A percentile compares a stretch with the other conserved stretches of the same genome.
phyloP scores from a whole-genome alignment of 257 asterid species.

The Scutellaria barbata region DNA sequence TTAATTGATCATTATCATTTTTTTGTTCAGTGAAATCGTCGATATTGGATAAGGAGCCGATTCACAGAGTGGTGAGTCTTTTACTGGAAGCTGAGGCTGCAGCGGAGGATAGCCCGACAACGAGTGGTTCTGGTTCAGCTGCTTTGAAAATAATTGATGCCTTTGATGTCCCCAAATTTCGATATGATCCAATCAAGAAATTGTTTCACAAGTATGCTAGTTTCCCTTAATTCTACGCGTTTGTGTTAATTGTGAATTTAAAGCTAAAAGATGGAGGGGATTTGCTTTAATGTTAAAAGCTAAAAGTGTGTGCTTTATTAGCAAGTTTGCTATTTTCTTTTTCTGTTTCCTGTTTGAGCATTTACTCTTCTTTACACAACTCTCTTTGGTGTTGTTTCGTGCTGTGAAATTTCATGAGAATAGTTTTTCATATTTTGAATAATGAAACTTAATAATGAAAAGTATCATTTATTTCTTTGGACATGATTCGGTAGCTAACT shows the following conservation, averaged over 20 bases:
- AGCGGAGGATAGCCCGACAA: slow-evolving; percentile 57
- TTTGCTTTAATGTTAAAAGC: slow-evolving; percentile 15
- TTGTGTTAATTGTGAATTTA: slow-evolving; percentile 28
- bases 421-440: neutral
- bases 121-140: slow-evolving; percentile 42
- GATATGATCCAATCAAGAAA: slow-evolving; percentile 79
- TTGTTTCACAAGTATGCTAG: slow-evolving; percentile 62
- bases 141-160: slow-evolving; percentile 75
- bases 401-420: slow-evolving; percentile 1
- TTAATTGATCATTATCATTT: neutral
- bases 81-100: slow-evolving; percentile 70
- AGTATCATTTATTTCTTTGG: slow-evolving; percentile 4
- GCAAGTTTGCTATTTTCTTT: neutral
- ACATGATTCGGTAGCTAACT: slow-evolving; percentile 10
- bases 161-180: slow-evolving; percentile 75
- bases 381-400: slow-evolving; percentile 8
- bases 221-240: neutral
- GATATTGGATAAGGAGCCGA: slow-evolving; percentile 76
- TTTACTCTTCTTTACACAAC: slow-evolving; percentile 3
- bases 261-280: neutral
- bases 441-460: neutral
- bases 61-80: slow-evolving; percentile 58
- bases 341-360: neutral
- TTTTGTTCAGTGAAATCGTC: slow-evolving; percentile 75
- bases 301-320: slow-evolving; percentile 16